phyloP scores from a whole-genome alignment of 2,329 filamentous ascomycete genomes.

The Gyromitra esculenta region DNA sequence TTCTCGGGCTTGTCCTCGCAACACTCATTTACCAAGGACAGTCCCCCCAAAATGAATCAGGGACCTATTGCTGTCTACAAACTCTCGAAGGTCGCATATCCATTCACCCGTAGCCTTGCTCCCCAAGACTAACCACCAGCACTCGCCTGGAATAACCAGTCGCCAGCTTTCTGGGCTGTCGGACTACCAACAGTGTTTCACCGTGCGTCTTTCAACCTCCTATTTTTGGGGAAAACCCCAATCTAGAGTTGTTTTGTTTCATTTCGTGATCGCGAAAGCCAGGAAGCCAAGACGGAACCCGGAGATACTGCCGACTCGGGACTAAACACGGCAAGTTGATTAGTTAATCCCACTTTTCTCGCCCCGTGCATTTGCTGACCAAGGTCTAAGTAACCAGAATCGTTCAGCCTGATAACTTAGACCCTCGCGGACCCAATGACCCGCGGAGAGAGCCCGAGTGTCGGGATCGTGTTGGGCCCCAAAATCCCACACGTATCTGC shows the following conservation, averaged over 20 bases:
- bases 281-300: constrained; percentile 10
- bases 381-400: neutral
- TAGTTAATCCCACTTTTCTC: constrained; percentile 22
- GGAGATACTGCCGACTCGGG: constrained; percentile 29
- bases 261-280: constrained; percentile 12
- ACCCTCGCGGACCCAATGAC: constrained; percentile 11
- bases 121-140: neutral
- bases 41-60: no score
- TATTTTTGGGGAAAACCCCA: neutral
- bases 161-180: neutral
- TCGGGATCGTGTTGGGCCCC: neutral
- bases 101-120: neutral
- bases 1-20: neutral
- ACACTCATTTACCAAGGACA: no score
- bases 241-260: constrained; percentile 24
- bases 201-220: neutral
- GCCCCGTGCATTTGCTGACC: neutral
- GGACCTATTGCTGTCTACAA: neutral
- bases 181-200: neutral
- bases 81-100: neutral
- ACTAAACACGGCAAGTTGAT: constrained; percentile 32
- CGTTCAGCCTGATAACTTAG: constrained; percentile 30
- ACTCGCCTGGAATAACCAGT: neutral
- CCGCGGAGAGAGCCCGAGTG: constrained; percentile 8
- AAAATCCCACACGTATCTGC: constrained; percentile 1